A percentile compares a stretch with the other conserved stretches of the same genome.
Conservation (phyloP, 1,139 yeast species). For the Saccharomyces pastorianus region DNA sequence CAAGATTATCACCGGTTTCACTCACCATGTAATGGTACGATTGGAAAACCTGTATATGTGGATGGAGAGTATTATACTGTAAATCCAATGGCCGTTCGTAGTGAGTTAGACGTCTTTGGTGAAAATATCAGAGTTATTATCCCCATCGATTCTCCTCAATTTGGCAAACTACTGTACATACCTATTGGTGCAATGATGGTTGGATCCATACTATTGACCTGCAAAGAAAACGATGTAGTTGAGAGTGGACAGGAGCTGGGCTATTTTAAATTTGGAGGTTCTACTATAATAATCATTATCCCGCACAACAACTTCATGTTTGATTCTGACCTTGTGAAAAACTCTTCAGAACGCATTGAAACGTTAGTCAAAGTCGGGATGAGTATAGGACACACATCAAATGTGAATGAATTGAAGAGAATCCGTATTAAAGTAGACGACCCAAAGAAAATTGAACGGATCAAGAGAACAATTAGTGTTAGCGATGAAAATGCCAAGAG, state of each 20-base stretch:
- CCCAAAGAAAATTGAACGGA: conserved; percentile 43
- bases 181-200: conserved; percentile 99
- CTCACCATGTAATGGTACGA: conserved; percentile 67
- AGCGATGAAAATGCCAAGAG: conserved; percentile 17
- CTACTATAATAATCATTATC: conserved; percentile 64
- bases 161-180: conserved; percentile 70
- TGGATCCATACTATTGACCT: conserved; percentile 74
- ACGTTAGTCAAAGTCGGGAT: conserved; percentile 84
- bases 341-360: conserved; percentile 65
- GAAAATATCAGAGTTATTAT: conserved; percentile 76
- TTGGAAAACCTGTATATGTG: conserved; percentile 59
- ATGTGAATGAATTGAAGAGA: conserved; percentile 43
- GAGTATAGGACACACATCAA: conserved; percentile 73
- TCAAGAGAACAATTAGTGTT: conserved; percentile 55
- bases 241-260: conserved; percentile 79
- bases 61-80: conserved; percentile 93
- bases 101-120: conserved; percentile 84
- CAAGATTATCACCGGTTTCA: conserved; percentile 96
- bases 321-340: conserved; percentile 65
- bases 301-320: conserved; percentile 40
- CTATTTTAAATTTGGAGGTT: conserved; percentile 92
- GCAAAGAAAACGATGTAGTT: conserved; percentile 51
- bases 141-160: conserved; percentile 63
- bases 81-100: conserved; percentile 92
- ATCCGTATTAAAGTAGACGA: conserved; percentile 42